Evolutionary conservation across 2,329 filamentous ascomycete genomes (phyloP), one percentile per base, ranked within the genome.

Genomic region (Trichoderma lentiforme): DNA sequence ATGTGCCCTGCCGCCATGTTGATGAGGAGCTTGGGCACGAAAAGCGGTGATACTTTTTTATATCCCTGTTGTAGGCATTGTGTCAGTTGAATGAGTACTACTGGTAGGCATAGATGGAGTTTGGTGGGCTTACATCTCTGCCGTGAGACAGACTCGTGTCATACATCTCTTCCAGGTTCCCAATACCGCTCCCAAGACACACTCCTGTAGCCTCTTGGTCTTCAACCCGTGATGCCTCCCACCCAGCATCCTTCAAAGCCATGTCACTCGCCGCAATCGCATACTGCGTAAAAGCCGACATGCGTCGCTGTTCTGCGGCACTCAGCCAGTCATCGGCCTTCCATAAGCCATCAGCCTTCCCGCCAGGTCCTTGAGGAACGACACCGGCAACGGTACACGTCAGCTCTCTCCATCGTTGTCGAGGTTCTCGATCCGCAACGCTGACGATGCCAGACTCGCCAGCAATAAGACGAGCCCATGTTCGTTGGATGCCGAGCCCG

Each of bases 1-100:
- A 98, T 90, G 79, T 98, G 95, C 0, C 96, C 96, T 11, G 96
- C 96, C 0, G 93, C 96, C 75, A 99, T 88, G 80, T 99, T 99
- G 82, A 97, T 97, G 64, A 99, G 86, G 8, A 98, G 90, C 76
- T 93, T 92, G 7, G 96, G 96, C 8, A 98, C 94, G 79, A 99
- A 98, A 4, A 97, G 84, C 1, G 96, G 96, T 39, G 95, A 97
- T 2, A 98, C 93, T 78, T 96, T 97, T 76, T 89, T 93, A 81
- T 98, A 97, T 74, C 95, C 95, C 93, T 96, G 60, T 6, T 11
- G n/a, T 18, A 15, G 21, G 8, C 14, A 15, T 34, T 11, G 28
- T 21, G 26, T 47, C n/a, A 68, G 34, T 32, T 21, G 2, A 30
- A 56, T 18, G 2, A 39, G 36, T 7, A 39, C 26, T 6, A 15